Conservation (phyloP, 805 yeast species). For the Sugiyamaella chiloensis region DNA sequence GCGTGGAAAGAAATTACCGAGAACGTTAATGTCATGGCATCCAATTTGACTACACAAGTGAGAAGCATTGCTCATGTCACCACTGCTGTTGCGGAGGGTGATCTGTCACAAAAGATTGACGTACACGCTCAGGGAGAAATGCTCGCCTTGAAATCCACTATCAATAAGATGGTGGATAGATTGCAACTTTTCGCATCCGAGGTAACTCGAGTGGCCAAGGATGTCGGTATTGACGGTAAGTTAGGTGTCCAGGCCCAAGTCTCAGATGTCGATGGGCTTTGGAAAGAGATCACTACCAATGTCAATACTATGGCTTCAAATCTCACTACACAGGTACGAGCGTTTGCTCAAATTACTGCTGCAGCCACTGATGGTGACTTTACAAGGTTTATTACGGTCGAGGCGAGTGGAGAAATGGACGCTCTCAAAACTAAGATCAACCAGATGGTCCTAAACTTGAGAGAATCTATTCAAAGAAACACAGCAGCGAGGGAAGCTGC, state of each 20-base stretch:
- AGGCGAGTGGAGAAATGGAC: conserved; percentile 88
- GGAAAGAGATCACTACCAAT: conserved; percentile 89
- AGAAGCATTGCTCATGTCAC: conserved; percentile 87
- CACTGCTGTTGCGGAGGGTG: conserved; percentile 90
- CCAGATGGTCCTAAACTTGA: conserved; percentile 80
- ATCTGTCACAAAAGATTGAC: conserved; percentile 76
- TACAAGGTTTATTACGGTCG: conserved; percentile 85
- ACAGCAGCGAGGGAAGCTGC: conserved; percentile 95
- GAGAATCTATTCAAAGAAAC: conserved; percentile 87
- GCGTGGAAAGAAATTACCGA: conserved; percentile 83
- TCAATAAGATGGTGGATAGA: conserved; percentile 90
- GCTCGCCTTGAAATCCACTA: conserved; percentile 77
- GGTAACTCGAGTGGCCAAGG: conserved; percentile 86
- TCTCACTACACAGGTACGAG: conserved; percentile 86
- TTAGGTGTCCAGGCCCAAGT: conserved; percentile 91
- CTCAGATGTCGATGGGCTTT: conserved; percentile 82
- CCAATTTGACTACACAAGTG: conserved; percentile 82
- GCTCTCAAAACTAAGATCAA: conserved; percentile 53
- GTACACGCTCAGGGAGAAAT: conserved; percentile 92
- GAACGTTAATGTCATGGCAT: conserved; percentile 85
- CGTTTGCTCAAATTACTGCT: conserved; percentile 89
- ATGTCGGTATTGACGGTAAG: conserved; percentile 91
- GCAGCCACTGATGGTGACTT: conserved; percentile 94
- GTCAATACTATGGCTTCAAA: conserved; percentile 95
- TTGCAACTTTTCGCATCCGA: conserved; percentile 84